Conservation (phyloP, 768 basidiomycete genomes). For the Suillus occidentalis region DNA sequence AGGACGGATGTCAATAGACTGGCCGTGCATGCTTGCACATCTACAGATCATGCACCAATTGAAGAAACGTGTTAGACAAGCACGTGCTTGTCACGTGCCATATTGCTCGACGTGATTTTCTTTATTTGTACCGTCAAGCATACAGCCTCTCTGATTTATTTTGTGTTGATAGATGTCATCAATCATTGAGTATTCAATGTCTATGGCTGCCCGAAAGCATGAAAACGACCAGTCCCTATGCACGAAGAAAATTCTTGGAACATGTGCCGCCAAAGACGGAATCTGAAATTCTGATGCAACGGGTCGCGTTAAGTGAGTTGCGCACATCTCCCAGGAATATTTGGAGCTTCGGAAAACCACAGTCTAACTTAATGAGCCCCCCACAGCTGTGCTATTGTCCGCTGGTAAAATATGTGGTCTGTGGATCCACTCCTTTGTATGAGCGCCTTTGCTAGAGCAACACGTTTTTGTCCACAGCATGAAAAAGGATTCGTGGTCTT, state of each 20-base stretch:
- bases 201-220: background rate
- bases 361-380: background rate
- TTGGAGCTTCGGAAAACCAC: background rate
- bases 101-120: background rate
- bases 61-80: background rate
- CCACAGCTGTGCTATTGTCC: background rate
- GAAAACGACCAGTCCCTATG: background rate
- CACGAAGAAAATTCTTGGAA: background rate
- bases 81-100: background rate
- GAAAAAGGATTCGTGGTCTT: too few relatives aligned
- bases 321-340: background rate
- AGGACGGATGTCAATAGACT: background rate
- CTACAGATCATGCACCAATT: too few relatives aligned
- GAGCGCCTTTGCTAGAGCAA: background rate
- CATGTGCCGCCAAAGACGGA: background rate
- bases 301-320: background rate
- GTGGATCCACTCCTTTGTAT: background rate
- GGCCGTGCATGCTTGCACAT: too few relatives aligned
- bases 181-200: background rate
- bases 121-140: background rate
- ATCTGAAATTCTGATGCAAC: background rate
- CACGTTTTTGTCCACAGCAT: background rate
- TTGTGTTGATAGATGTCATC: background rate
- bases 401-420: too few relatives aligned
- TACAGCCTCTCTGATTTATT: slow-evolving; percentile 33